A percentile compares a stretch with the other conserved stretches of the same genome.
These are phyloP conservation scores for Cornus florida DNA, from an alignment of 148 eudicot genomes.

Conservation along the genomic window DNA sequence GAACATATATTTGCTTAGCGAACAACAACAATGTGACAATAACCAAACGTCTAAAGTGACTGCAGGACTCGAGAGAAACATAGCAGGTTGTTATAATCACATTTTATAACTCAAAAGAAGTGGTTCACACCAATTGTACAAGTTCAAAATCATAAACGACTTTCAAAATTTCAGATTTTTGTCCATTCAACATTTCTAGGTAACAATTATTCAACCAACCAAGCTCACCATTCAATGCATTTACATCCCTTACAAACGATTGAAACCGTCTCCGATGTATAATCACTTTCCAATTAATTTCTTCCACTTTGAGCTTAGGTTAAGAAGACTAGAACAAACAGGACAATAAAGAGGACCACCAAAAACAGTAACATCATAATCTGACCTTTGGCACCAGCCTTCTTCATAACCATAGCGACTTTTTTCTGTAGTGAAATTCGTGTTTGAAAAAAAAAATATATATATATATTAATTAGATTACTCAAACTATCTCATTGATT, in stretches of 20 bases:
- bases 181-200: not conserved
- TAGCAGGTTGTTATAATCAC: too few species aligned
- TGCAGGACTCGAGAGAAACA: too few species aligned
- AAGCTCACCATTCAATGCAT: slow-evolving; percentile 2
- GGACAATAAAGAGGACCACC: slow-evolving; percentile 66
- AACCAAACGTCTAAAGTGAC: too few species aligned
- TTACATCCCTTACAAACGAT: not conserved
- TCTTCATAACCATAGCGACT: slow-evolving; percentile 86
- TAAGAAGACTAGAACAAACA: slow-evolving; percentile 79
- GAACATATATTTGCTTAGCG: too few species aligned
- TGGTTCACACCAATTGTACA: too few species aligned
- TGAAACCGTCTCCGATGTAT: not conserved
- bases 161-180: not conserved
- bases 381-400: slow-evolving; percentile 90
- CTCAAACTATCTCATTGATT: too few species aligned
- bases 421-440: slow-evolving; percentile 63
- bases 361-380: slow-evolving; percentile 80
- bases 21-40: too few species aligned
- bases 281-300: not conserved
- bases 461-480: too few species aligned
- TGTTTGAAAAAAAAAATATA: not conserved
- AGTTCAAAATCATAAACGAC: not conserved
- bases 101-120: too few species aligned
- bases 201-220: not conserved
- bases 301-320: slow-evolving; percentile 29